phyloP scores from a whole-genome alignment of 495 filamentous ascomycete species.

The Penicillium riverlandense region DNA sequence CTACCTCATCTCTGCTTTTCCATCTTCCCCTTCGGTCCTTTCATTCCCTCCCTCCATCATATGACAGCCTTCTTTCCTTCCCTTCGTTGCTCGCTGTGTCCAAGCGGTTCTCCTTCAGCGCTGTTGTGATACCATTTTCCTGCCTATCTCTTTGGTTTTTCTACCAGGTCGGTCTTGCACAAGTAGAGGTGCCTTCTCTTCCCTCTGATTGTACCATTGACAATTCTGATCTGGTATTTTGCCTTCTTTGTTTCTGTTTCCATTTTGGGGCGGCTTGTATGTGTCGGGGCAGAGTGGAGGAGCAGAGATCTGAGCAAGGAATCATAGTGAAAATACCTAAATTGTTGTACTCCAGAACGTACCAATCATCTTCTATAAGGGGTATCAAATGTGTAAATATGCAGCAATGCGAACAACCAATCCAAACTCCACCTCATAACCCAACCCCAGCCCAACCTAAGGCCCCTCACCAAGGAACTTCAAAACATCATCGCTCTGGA shows the following conservation, averaged over 20 bases:
- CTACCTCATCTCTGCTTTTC: neutral
- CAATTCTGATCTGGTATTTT: neutral
- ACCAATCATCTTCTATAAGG: too few relatives aligned
- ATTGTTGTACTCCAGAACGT: too few relatives aligned
- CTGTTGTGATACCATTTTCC: conserved; percentile 35
- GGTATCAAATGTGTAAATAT: too few relatives aligned
- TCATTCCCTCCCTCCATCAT: neutral
- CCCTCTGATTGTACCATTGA: neutral
- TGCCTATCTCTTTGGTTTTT: conserved; percentile 6
- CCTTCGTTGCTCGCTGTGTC: neutral
- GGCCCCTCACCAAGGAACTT: conserved; percentile 53
- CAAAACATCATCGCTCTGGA: conserved; percentile 61
- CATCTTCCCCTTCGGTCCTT: neutral
- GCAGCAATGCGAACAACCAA: neutral
- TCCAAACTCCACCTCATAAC: neutral
- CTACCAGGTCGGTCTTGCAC: conserved; percentile 3
- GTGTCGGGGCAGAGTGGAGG: neutral
- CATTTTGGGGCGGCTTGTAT: neutral
- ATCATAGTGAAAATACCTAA: too few relatives aligned
- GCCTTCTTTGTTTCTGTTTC: neutral
- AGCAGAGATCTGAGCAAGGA: too few relatives aligned
- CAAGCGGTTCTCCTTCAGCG: conserved; percentile 16
- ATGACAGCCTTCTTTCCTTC: too few relatives aligned
- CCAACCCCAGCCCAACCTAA: neutral
- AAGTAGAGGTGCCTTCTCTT: conserved; percentile 6